Evolutionary conservation across 2,329 filamentous ascomycete genomes (phyloP), one percentile per base, ranked within the genome.

Genomic region (Colletotrichum scovillei): DNA sequence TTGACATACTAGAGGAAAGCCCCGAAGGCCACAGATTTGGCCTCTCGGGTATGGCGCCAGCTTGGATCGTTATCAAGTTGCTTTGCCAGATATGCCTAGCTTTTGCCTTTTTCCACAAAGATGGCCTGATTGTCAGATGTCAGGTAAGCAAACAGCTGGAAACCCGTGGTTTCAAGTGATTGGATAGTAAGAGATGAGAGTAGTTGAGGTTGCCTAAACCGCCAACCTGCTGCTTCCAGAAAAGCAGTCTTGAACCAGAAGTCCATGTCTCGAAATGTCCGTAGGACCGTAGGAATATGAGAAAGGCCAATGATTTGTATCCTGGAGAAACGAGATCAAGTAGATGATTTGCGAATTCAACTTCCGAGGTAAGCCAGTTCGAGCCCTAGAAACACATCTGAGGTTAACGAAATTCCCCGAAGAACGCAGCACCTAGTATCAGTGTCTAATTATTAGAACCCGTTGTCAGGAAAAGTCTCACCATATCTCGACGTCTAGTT

Each of bases 21-120:
- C 71, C 71, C 71, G 71, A 73, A 55, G 46, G 4, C 32, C 12
- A 73, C 71, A 71, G 55, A 30, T 73, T 60, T 49, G 56, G 60
- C 60, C 19, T 71, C n/a, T 49, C 67, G 26, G 42, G 49, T 42
- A 58, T 14, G 55, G 55, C 49, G 56, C n/a, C 56, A 52, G 52
- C 32, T 19, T 58, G 7, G 9, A 19, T 28, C 57, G 19, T 26
- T 24, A 46, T 32, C 24, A 14, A 28, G 5, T 32, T 24, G 28
- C 30, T 12, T 28, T 32, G 46, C 32, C 26, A n/a, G 26, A 32
- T 8, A 28, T 38, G 32, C 30, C 26, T 53, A 32, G 16, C 42
- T 11, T 49, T 1, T n/a, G 42, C 38, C 32, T 60, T 28, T 53
- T 8, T 56, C 22, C n/a, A 49, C 42, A 22, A 49, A n/a, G 42